These are phyloP conservation scores for Apiospora pterosperma DNA, from an alignment of 2,329 filamentous ascomycete species.

Conservation along the genomic window DNA sequence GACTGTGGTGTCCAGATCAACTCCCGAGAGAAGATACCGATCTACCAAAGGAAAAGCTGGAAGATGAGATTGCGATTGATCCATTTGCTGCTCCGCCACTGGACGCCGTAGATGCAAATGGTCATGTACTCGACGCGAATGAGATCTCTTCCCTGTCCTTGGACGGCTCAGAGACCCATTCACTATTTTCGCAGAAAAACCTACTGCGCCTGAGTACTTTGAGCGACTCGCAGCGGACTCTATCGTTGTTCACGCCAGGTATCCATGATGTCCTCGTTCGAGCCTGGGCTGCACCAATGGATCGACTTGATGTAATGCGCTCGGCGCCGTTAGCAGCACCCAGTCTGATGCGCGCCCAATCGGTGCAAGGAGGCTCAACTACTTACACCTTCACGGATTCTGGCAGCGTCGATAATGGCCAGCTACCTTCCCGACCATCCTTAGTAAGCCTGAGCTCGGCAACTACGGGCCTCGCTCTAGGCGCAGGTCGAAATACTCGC, in stretches of 20 bases:
- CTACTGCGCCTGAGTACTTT: slow-evolving; percentile 77
- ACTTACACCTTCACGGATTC: slow-evolving; percentile 74
- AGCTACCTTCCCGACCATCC: slow-evolving; percentile 66
- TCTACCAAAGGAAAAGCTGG: slow-evolving; percentile 42
- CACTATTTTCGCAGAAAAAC: slow-evolving; percentile 94
- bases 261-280: slow-evolving; percentile 88
- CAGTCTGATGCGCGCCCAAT: slow-evolving; percentile 60
- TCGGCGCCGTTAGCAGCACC: slow-evolving; percentile 47
- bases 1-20: slow-evolving; percentile 87
- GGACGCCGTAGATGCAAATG: slow-evolving; percentile 77
- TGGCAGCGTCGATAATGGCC: slow-evolving; percentile 60
- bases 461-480: slow-evolving; percentile 60
- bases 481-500: slow-evolving; percentile 55
- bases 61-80: slow-evolving; percentile 64
- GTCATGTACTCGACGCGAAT: slow-evolving; percentile 71
- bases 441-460: slow-evolving; percentile 60
- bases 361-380: slow-evolving; percentile 54
- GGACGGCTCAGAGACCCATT: slow-evolving; percentile 79
- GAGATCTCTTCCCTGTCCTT: slow-evolving; percentile 75
- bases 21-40: slow-evolving; percentile 63
- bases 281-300: slow-evolving; percentile 80
- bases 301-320: slow-evolving; percentile 58
- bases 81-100: slow-evolving; percentile 78
- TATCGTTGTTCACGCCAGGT: slow-evolving; percentile 89
- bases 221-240: slow-evolving; percentile 82